These are phyloP conservation scores for Zygosaccharomyces pseudorouxii DNA, from an alignment of 805 yeast species.

Conservation along the genomic window DNA sequence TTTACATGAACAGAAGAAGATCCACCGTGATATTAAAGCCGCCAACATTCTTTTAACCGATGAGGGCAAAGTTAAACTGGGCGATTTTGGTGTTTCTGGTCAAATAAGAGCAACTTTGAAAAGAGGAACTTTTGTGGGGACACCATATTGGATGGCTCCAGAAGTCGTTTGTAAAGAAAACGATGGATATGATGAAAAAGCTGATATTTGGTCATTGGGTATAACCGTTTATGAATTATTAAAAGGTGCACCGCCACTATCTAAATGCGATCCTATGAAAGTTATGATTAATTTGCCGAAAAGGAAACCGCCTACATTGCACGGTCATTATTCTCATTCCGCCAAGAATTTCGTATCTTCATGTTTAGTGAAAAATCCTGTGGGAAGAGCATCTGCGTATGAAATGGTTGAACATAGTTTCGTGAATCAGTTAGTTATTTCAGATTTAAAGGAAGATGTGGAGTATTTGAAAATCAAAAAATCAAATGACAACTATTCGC, in stretches of 20 bases:
- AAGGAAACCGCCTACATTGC: constrained; percentile 30
- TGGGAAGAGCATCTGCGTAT: constrained; percentile 56
- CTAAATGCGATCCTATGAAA: constrained; percentile 70
- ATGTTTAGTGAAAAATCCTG: constrained; percentile 68
- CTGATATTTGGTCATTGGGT: constrained; percentile 95
- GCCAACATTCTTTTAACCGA: constrained; percentile 79
- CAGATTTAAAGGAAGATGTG: constrained; percentile 40
- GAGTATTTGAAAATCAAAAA: constrained; percentile 34
- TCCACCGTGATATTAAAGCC: constrained; percentile 87
- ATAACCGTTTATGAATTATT: constrained; percentile 84
- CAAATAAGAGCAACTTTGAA: constrained; percentile 65
- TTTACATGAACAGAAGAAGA: constrained; percentile 66
- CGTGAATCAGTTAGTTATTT: constrained; percentile 38
- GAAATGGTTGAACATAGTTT: constrained; percentile 52
- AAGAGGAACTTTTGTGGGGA: constrained; percentile 82
- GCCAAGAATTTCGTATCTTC: constrained; percentile 52
- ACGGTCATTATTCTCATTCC: constrained; percentile 30
- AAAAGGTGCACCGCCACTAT: constrained; percentile 76
- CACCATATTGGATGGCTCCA: constrained; percentile 99
- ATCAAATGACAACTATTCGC: constrained; percentile 18
- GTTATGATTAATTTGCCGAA: constrained; percentile 50
- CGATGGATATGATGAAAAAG: constrained; percentile 74
- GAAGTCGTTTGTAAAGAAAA: constrained; percentile 60
- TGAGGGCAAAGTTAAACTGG: constrained; percentile 69
- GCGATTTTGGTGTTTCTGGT: constrained; percentile 92